Evolutionary conservation across 1,284 basidiomycete species (phyloP).

Genomic region (Trichosporon sp.): DNA sequence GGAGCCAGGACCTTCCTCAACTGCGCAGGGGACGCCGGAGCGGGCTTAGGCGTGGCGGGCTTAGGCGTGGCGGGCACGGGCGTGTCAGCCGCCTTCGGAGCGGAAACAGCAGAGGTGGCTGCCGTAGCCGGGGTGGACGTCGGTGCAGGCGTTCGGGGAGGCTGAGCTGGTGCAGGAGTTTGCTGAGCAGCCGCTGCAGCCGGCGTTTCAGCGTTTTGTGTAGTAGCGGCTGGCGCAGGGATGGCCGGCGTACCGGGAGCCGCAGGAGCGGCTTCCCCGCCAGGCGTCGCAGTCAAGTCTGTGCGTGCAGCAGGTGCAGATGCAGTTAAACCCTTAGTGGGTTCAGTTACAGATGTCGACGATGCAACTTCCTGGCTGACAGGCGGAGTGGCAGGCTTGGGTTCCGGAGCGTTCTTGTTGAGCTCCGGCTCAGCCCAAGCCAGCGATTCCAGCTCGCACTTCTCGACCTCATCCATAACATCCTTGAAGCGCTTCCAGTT

Average conservation of each 20-base stretch:
- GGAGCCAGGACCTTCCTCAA: conserved; percentile 19
- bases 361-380: background rate
- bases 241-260: background rate
- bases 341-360: background rate
- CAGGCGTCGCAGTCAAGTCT: background rate
- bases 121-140: background rate
- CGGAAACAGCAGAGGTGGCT: background rate
- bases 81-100: background rate
- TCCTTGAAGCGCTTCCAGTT: conserved; percentile 44
- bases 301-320: background rate
- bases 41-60: background rate
- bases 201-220: background rate
- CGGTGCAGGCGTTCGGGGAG: background rate
- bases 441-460: conserved; percentile 38
- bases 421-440: conserved; percentile 38
- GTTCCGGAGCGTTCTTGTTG: conserved; percentile 21
- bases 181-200: background rate
- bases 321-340: background rate
- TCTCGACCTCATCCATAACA: conserved; percentile 39
- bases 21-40: background rate
- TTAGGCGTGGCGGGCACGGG: background rate
- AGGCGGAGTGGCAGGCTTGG: background rate
- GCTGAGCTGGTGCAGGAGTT: background rate
- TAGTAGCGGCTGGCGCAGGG: background rate
- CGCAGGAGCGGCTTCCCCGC: too few species aligned